These are phyloP conservation scores for Cordyceps cicadae DNA, from an alignment of 2,329 filamentous ascomycete species.

Conservation along the genomic window DNA sequence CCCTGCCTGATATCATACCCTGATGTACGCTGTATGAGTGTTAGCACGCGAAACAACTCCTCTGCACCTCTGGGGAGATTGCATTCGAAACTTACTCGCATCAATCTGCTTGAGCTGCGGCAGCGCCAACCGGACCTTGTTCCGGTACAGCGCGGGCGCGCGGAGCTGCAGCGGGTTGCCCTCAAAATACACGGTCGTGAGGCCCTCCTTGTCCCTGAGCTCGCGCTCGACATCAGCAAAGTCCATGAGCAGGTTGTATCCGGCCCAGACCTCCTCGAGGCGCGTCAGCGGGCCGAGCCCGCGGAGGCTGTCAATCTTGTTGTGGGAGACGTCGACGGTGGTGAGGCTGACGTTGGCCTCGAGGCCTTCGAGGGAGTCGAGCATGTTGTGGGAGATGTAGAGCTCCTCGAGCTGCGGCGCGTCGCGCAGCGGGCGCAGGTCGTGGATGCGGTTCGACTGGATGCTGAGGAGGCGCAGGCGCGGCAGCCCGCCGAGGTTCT, in stretches of 20 bases:
- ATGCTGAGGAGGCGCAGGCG: constrained; percentile 86
- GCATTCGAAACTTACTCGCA: constrained; percentile 68
- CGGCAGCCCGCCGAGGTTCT: constrained; percentile 63
- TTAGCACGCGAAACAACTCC: not conserved
- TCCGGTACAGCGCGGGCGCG: constrained; percentile 78
- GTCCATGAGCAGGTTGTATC: constrained; percentile 72
- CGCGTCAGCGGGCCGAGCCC: constrained; percentile 61
- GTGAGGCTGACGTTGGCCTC: constrained; percentile 58
- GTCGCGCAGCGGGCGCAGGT: constrained; percentile 65
- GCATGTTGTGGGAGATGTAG: constrained; percentile 91
- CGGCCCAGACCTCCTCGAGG: constrained; percentile 90
- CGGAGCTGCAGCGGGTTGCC: constrained; percentile 80
- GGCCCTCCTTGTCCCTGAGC: constrained; percentile 65
- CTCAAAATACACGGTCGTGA: constrained; percentile 93
- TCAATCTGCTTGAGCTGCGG: constrained; percentile 91
- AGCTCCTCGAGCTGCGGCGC: constrained; percentile 78
- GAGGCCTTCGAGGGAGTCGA: constrained; percentile 68
- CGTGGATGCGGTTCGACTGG: constrained; percentile 85
- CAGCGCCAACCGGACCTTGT: constrained; percentile 82
- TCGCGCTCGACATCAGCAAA: constrained; percentile 76
- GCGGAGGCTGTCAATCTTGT: constrained; percentile 66
- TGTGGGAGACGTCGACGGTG: constrained; percentile 83
- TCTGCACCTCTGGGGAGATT: not conserved
- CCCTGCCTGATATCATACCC: not conserved
- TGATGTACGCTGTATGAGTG: constrained; percentile 5